These are phyloP conservation scores for Trichodelitschia bisporula DNA, from an alignment of 495 filamentous ascomycete species.

Conservation along the genomic window DNA sequence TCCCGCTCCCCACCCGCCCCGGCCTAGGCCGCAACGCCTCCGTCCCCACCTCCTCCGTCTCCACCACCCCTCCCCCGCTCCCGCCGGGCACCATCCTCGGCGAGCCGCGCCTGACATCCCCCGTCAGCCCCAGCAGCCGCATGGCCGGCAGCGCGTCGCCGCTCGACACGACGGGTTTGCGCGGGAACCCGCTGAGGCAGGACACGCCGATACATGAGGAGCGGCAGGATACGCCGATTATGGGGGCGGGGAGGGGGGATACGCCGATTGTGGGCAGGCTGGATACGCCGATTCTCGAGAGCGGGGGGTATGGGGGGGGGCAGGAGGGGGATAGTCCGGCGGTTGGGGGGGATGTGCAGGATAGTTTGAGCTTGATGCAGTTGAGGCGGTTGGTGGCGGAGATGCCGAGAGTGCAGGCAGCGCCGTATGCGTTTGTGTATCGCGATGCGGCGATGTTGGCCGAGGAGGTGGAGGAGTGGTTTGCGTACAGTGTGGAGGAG, in stretches of 20 bases:
- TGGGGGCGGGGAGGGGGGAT: too few relatives aligned
- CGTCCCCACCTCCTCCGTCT: neutral
- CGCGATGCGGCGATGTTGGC: slow-evolving; percentile 53
- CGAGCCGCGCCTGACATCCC: too few relatives aligned
- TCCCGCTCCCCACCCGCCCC: neutral
- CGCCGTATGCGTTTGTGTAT: slow-evolving; percentile 87
- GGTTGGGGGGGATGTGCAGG: slow-evolving; percentile 27
- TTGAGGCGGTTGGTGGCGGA: slow-evolving; percentile 57
- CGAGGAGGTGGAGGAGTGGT: slow-evolving; percentile 93
- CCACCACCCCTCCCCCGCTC: neutral
- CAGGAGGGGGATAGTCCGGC: too few relatives aligned
- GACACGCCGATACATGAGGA: too few relatives aligned
- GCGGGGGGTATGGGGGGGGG: too few relatives aligned
- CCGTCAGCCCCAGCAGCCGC: neutral
- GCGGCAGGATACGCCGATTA: neutral
- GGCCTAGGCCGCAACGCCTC: neutral
- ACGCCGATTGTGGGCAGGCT: too few relatives aligned
- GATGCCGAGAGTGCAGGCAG: slow-evolving; percentile 49
- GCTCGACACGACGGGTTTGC: too few relatives aligned
- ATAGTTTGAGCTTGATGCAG: slow-evolving; percentile 66
- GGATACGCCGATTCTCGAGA: too few relatives aligned
- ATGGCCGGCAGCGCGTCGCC: too few relatives aligned
- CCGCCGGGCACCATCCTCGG: too few relatives aligned
- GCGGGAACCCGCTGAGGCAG: too few relatives aligned
- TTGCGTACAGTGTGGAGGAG: slow-evolving; percentile 64